Base-by-base conservation (phyloP, 495 filamentous ascomycete species). In the Aspergillus affinis region DNA sequence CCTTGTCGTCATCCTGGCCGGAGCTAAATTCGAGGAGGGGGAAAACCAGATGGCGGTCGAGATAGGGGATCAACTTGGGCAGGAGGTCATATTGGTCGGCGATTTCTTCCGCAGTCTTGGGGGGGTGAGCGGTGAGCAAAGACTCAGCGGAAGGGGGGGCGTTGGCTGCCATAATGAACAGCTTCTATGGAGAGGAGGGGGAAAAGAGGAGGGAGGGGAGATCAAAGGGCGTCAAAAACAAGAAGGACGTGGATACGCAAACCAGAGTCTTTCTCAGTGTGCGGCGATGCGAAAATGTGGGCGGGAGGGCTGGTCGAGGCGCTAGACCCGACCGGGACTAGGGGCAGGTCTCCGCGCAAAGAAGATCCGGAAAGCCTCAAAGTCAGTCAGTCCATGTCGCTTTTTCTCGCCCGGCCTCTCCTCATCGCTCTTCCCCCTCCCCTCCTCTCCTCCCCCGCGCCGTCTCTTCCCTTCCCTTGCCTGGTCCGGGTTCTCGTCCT, bases 21-120 rank as follows among this genome's bases (percentile, higher is more conserved):
- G 72, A 75, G 66, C 85, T 84, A 81, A 94, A 95, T 78, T 96
- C 90, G 69, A 98, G 88, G 47, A 98, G 84, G 51, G 92, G 93
- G 78, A 94, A 97, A 68, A 96, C 88, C 61, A 98, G 80, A 77
- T 98, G 94, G 55, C 95, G 89, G 82, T 98, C 95, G 75, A 98
- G 90, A 72, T 96, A 86, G 51, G 88, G 87, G 67, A 96, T 88
- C 65, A 98, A 79, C 74, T 94, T 93, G 64, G 89, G 90, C 51
- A 97, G 80, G 49, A 98, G 82, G 77, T 95, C 90, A 81, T 95
- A 82, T 70, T 90, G 77, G 63, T 79, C 78, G 57, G 82, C 81
- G 67, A 84, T 74, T 61, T 87, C 83, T 69, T 81, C 76, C 61
- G 81, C 75, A 57, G 76, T 74, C 60, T 74, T 75, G 55, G 72